Conservation (phyloP, 495 filamentous ascomycete species). For the Trichocladium antarcticum region DNA sequence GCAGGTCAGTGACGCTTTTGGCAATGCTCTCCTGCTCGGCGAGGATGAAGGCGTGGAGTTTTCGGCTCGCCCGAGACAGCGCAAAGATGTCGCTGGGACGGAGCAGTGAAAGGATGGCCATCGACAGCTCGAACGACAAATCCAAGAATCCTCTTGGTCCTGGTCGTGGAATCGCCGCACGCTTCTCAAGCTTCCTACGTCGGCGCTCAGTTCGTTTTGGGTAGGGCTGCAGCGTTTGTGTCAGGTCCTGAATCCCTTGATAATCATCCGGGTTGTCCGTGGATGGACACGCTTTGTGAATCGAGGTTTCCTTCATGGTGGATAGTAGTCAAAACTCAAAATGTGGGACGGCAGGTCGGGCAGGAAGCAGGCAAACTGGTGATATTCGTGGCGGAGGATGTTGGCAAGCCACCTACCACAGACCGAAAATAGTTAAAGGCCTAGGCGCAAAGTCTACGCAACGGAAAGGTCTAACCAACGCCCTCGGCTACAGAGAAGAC, state of each 20-base stretch:
- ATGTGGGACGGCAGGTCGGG: too few relatives aligned
- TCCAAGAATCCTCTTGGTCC: constrained; percentile 23
- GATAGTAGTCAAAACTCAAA: too few relatives aligned
- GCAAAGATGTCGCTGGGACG: constrained; percentile 40
- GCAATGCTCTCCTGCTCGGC: constrained; percentile 32
- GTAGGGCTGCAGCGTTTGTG: constrained; percentile 27
- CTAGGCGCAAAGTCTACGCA: too few relatives aligned
- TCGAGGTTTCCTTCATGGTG: too few relatives aligned
- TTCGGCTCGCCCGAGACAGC: constrained; percentile 26
- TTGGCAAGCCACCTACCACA: too few relatives aligned
- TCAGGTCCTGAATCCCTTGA: constrained; percentile 13
- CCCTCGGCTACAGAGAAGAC: too few relatives aligned
- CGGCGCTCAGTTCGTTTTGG: constrained; percentile 42
- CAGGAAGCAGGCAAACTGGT: too few relatives aligned
- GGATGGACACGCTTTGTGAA: too few relatives aligned
- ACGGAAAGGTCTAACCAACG: too few relatives aligned
- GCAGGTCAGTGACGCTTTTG: constrained; percentile 26
- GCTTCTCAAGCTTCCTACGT: constrained; percentile 35
- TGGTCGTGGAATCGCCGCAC: constrained; percentile 11
- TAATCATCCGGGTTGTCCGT: too few relatives aligned
- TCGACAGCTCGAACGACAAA: constrained; percentile 40
- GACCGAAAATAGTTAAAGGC: too few relatives aligned
- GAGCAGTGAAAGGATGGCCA: constrained; percentile 34
- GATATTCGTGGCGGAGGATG: too few relatives aligned
- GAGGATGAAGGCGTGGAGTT: constrained; percentile 31